phyloP scores from a whole-genome alignment of 768 basidiomycete genomes.

The Mrakia frigida region DNA sequence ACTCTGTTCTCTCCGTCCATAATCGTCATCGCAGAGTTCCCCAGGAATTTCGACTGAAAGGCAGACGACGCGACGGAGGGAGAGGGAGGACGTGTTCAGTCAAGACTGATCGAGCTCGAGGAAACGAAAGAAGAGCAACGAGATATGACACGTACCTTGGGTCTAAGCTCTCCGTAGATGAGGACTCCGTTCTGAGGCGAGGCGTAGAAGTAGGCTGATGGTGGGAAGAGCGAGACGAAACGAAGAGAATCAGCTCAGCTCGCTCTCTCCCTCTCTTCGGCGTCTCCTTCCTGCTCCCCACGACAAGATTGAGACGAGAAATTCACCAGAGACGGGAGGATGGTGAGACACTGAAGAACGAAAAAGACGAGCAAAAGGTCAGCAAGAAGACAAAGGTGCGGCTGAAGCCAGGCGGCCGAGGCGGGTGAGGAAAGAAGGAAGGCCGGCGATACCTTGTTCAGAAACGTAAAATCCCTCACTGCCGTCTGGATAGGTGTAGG shows the following conservation, averaged over 20 bases:
- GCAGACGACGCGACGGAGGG: not conserved
- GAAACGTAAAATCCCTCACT: constrained; percentile 94
- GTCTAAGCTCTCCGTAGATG: constrained; percentile 87
- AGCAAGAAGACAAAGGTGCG: not conserved
- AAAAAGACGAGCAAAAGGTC: not conserved
- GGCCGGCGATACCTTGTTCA: constrained; percentile 69
- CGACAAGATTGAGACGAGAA: not conserved
- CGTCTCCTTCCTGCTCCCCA: too few species aligned
- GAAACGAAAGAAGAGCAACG: too few species aligned
- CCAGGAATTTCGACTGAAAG: constrained; percentile 72
- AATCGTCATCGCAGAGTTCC: constrained; percentile 89
- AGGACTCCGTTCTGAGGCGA: constrained; percentile 81
- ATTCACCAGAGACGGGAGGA: constrained; percentile 58
- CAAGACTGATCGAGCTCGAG: not conserved
- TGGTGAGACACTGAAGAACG: constrained; percentile 76
- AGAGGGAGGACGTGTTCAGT: not conserved
- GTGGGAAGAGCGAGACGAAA: constrained; percentile 45
- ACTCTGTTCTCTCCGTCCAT: constrained; percentile 97
- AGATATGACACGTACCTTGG: constrained; percentile 51
- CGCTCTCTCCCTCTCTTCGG: not conserved
- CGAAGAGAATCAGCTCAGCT: constrained; percentile 31
- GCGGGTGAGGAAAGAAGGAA: not conserved
- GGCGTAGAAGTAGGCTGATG: constrained; percentile 79
- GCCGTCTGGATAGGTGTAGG: constrained; percentile 85
- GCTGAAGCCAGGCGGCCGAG: constrained; percentile 1